Conservation (phyloP, 2,329 filamentous ascomycete species). For the Xylariaceae sp. region DNA sequence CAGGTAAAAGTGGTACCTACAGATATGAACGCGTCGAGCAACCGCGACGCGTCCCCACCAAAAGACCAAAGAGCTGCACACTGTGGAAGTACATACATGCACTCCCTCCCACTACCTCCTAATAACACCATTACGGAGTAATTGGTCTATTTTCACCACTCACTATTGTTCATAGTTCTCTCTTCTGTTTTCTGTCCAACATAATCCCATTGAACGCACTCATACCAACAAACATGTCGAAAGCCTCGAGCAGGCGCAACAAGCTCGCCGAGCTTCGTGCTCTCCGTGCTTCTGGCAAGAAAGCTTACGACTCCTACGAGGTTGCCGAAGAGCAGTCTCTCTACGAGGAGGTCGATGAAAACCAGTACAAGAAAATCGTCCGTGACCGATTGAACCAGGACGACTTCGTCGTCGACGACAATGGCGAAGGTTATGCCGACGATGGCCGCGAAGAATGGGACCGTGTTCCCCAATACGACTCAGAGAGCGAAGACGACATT, state of each 20-base stretch:
- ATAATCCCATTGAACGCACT: too few species aligned
- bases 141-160: too few species aligned
- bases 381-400: constrained; percentile 84
- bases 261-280: constrained; percentile 76
- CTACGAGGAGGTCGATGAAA: constrained; percentile 96
- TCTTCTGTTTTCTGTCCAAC: too few species aligned
- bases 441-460: constrained; percentile 96
- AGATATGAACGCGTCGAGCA: too few species aligned
- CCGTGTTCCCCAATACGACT: constrained; percentile 61
- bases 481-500: constrained; percentile 70
- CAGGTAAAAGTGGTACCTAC: too few species aligned
- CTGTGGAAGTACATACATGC: too few species aligned
- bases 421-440: constrained; percentile 93
- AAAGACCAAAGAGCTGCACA: too few species aligned
- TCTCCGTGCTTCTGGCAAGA: constrained; percentile 85
- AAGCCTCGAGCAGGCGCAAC: constrained; percentile 39
- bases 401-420: constrained; percentile 98
- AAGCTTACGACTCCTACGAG: constrained; percentile 81
- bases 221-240: constrained; percentile 37
- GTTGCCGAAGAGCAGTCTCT: constrained; percentile 78
- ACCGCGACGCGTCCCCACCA: too few species aligned
- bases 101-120: too few species aligned
- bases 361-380: constrained; percentile 95
- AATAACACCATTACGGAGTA: too few species aligned
- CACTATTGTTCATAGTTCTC: not conserved